These are phyloP conservation scores for Trichoderma pleuroti DNA, from an alignment of 2,329 filamentous ascomycete species.

Conservation along the genomic window DNA sequence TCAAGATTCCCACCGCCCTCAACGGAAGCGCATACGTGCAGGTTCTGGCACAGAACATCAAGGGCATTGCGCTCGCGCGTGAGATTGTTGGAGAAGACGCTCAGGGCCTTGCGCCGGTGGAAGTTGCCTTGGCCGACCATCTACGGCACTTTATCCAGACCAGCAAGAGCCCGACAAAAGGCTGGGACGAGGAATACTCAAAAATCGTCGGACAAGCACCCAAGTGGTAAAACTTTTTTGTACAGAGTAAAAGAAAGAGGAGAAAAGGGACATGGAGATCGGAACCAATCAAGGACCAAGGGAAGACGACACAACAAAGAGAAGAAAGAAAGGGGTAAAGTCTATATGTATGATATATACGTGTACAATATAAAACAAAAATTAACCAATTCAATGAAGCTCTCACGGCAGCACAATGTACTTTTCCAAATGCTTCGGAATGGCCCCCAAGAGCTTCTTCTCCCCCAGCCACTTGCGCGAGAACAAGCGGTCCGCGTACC, in stretches of 20 bases:
- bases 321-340: background rate
- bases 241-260: background rate
- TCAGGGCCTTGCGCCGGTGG: constrained; percentile 37
- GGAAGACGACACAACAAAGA: background rate
- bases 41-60: constrained; percentile 32
- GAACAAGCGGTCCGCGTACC: constrained; percentile 92
- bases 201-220: constrained; percentile 29
- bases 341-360: constrained; percentile 26
- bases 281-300: no score
- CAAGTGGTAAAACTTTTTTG: constrained; percentile 24
- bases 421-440: constrained; percentile 82
- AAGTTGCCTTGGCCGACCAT: constrained; percentile 37
- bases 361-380: constrained; percentile 27
- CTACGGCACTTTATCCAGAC: constrained; percentile 32
- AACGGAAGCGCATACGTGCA: constrained; percentile 29
- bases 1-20: constrained; percentile 21
- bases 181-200: constrained; percentile 29
- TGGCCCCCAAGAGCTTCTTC: constrained; percentile 76
- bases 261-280: background rate
- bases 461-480: constrained; percentile 83
- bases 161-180: constrained; percentile 16
- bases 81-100: constrained; percentile 36
- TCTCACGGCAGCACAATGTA: constrained; percentile 84
- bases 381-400: background rate
- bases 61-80: constrained; percentile 44